Evolutionary conservation across 306 rosid species (phyloP).

Genomic region (Lathyrus aphaca): DNA sequence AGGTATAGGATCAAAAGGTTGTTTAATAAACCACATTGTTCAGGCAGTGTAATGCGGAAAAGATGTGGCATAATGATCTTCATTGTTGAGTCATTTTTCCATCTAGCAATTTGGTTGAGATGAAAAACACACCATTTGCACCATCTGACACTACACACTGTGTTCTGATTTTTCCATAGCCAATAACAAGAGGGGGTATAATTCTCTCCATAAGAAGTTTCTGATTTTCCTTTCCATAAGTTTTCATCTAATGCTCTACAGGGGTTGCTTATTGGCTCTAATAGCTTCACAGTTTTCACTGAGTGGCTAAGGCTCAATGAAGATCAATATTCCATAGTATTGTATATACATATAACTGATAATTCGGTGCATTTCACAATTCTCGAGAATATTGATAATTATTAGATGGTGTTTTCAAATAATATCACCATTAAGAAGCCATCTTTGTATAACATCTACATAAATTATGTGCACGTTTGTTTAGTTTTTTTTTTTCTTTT

Average conservation of each 20-base stretch:
- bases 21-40: too few species aligned
- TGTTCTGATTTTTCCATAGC: too few species aligned
- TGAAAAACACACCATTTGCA: neutral
- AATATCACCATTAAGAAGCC: neutral
- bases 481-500: too few species aligned
- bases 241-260: too few species aligned
- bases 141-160: neutral
- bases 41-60: neutral
- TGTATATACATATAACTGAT: neutral
- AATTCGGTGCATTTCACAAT: neutral
- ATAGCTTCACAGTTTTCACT: neutral
- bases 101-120: neutral
- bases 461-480: too few species aligned
- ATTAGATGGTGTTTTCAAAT: neutral
- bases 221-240: neutral
- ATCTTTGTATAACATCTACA: neutral
- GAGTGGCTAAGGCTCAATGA: neutral
- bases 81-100: neutral
- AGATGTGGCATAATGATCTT: neutral
- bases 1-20: too few species aligned
- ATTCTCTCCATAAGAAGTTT: too few species aligned
- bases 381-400: neutral
- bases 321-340: too few species aligned
- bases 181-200: too few species aligned
- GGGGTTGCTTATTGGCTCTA: neutral